Evolutionary conservation across 1,139 yeast genomes (phyloP).

Genomic region (Blastobotrys persicus): DNA sequence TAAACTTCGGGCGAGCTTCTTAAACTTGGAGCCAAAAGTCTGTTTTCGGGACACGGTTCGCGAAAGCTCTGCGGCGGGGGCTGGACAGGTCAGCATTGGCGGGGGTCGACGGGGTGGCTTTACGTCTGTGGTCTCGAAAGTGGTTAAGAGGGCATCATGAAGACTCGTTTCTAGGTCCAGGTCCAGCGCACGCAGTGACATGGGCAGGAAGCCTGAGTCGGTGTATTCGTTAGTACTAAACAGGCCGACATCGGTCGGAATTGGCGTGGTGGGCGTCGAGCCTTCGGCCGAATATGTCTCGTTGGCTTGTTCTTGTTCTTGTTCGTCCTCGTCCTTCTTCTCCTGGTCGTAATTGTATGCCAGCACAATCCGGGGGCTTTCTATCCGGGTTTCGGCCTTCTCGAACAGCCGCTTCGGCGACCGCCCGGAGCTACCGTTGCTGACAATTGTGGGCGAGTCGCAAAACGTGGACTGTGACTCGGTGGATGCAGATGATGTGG

Average conservation of each 20-base stretch:
- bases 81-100: background rate
- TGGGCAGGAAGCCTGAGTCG: conserved; percentile 18
- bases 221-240: conserved; percentile 5
- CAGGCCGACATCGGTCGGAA: conserved; percentile 1
- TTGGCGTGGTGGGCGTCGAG: background rate
- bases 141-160: conserved; percentile 16
- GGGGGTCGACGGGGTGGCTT: background rate
- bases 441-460: conserved; percentile 3
- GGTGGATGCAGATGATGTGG: conserved; percentile 5
- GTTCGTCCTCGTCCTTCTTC: background rate
- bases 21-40: conserved; percentile 3
- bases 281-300: background rate
- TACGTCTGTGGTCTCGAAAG: conserved; percentile 4
- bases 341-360: background rate
- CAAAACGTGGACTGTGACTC: background rate
- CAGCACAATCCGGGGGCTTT: conserved; percentile 1
- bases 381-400: conserved; percentile 1
- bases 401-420: conserved; percentile 17
- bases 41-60: background rate
- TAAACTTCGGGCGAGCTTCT: background rate
- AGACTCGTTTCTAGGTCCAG: conserved; percentile 20
- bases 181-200: conserved; percentile 20
- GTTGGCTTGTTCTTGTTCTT: background rate
- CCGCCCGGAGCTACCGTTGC: background rate
- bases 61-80: background rate